These are phyloP conservation scores for Trichosporon ovoides DNA, from an alignment of 1,284 basidiomycete genomes.

Conservation along the genomic window DNA sequence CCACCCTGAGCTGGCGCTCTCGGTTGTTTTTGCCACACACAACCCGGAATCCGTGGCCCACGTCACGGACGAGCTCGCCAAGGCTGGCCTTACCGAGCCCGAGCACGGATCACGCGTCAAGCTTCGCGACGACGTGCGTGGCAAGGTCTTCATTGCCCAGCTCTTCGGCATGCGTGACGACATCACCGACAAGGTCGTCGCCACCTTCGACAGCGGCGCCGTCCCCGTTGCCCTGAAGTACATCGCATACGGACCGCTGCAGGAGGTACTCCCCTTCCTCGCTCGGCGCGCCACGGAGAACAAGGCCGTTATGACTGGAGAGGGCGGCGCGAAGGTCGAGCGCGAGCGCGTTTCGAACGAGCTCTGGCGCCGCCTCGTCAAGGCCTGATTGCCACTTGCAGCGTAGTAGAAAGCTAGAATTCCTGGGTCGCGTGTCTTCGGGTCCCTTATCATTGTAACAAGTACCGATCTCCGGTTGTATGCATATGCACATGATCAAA, in stretches of 20 bases:
- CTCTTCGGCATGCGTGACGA: slow-evolving; percentile 83
- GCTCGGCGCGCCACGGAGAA: slow-evolving; percentile 73
- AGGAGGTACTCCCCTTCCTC: slow-evolving; percentile 70
- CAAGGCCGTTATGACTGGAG: slow-evolving; percentile 59
- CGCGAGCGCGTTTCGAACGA: slow-evolving; percentile 34
- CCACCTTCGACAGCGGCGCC: slow-evolving; percentile 53
- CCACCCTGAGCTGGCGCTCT: slow-evolving; percentile 53
- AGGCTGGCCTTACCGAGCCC: slow-evolving; percentile 55
- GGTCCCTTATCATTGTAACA: background rate
- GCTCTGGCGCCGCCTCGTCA: slow-evolving; percentile 18
- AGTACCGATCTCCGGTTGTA: slow-evolving; percentile 4
- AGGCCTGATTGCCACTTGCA: background rate
- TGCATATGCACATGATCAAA: background rate
- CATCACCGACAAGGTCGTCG: slow-evolving; percentile 65
- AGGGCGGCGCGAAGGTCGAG: slow-evolving; percentile 58
- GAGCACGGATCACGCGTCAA: slow-evolving; percentile 1
- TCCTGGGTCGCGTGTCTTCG: background rate
- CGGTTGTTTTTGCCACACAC: slow-evolving; percentile 79
- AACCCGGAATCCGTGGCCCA: slow-evolving; percentile 64
- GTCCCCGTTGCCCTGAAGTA: slow-evolving; percentile 76
- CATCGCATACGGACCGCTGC: slow-evolving; percentile 75
- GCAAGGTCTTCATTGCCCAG: slow-evolving; percentile 72
- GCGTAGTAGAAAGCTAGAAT: background rate
- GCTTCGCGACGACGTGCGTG: slow-evolving; percentile 31
- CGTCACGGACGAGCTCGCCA: slow-evolving; percentile 60